These are phyloP conservation scores for Rhizopogon vinicolor DNA, from an alignment of 768 basidiomycete genomes.

Conservation along the genomic window DNA sequence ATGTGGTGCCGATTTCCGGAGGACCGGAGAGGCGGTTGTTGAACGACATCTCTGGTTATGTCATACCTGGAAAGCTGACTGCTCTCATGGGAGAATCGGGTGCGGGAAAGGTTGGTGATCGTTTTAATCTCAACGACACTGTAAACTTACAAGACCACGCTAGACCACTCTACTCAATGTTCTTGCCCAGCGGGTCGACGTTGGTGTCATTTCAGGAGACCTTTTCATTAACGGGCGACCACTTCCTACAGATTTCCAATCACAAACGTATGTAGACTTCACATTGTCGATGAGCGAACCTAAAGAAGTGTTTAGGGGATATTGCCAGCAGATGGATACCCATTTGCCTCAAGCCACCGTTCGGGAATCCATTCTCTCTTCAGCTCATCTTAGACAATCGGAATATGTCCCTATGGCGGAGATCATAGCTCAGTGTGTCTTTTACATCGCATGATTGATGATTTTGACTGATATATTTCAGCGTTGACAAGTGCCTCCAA, in stretches of 20 bases:
- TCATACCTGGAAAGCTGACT: constrained; percentile 75
- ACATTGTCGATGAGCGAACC: not conserved
- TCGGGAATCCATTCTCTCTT: constrained; percentile 73
- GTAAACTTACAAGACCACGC: not conserved
- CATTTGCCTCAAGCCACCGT: constrained; percentile 76
- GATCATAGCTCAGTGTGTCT: constrained; percentile 73
- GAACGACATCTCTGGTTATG: constrained; percentile 74
- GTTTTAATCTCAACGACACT: constrained; percentile 12
- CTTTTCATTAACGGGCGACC: constrained; percentile 41
- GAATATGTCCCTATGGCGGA: constrained; percentile 56
- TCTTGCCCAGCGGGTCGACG: constrained; percentile 33
- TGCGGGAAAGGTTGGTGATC: constrained; percentile 37
- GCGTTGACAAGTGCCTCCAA: constrained; percentile 51
- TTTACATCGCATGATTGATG: not conserved
- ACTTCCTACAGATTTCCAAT: constrained; percentile 44
- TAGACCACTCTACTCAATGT: constrained; percentile 50
- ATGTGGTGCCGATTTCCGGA: constrained; percentile 40
- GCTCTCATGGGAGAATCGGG: constrained; percentile 69
- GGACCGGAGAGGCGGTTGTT: constrained; percentile 48
- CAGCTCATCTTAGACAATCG: constrained; percentile 77
- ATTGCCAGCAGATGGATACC: constrained; percentile 84
- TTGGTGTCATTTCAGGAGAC: constrained; percentile 36
- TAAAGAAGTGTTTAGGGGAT: constrained; percentile 45
- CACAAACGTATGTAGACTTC: constrained; percentile 40
- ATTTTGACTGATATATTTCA: constrained; percentile 9